Base-by-base conservation (phyloP, 164 flowering plant species). In the Sextonia rubra region DNA sequence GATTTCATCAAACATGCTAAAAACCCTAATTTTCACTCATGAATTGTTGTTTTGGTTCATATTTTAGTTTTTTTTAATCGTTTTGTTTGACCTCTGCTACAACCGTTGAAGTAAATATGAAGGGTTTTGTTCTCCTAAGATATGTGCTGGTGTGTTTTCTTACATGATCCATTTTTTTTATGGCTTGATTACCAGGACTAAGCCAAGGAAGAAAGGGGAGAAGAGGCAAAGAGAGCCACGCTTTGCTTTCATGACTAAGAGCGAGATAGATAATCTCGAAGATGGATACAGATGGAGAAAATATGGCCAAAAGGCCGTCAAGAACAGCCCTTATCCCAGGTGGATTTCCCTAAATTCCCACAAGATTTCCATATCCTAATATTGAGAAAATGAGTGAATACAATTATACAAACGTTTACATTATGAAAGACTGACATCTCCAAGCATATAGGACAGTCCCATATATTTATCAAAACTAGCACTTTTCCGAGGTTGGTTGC, bases 261-360 rank as follows among this genome's bases (percentile, higher is more conserved):
- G 97, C 32, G 97, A 92, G 75, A 90, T 90, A 23, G 97, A 92
- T 85, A 93, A 92, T 81, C 87, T 92, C 0, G 95, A 92, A 85
- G 97, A 92, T 74, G 95, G 97, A 14, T 92, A 90, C 68, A 80
- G 94, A 81, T 91, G 96, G 96, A 86, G 96, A 84, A 91, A 91
- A 78, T 91, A 91, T 69, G 97, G 97, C 44, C 93, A 91, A 75
- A 91, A 91, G 69, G 93, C 97, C 55, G 93, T 89, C 68, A 89
- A 91, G 78, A 87, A 89, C 69, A 89, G 93, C 82, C 86, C 91
- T 74, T 89, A 85, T 82, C 93, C 97, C 30, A 88, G 97, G 93
- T 91, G 60, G 23, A 12, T 58, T 49, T 27, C 23, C 26, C 44
- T 3, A 32, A 18, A 37, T 8, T 37, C 44, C 44, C 44, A 7